These are phyloP conservation scores for Aristolochia contorta DNA, from an alignment of 164 flowering plant genomes.

Conservation along the genomic window DNA sequence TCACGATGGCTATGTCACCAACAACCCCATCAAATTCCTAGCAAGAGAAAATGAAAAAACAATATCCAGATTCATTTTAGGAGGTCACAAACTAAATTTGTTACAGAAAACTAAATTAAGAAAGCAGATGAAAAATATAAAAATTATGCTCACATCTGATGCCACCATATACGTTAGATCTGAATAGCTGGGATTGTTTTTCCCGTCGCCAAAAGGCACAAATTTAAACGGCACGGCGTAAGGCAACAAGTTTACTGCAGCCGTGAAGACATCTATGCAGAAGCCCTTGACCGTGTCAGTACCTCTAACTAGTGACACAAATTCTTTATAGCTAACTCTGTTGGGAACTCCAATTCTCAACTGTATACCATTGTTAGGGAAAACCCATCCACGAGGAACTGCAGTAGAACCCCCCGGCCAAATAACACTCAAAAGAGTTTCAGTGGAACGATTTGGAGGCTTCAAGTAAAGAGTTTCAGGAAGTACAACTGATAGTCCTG, in stretches of 20 bases:
- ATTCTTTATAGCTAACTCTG: constrained; percentile 48
- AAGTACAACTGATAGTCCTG: constrained; percentile 47
- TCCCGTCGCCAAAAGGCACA: constrained; percentile 62
- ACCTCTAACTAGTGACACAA: constrained; percentile 44
- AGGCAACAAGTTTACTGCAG: constrained; percentile 70
- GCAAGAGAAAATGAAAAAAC: background rate
- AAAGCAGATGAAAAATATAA: background rate
- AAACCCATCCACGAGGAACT: constrained; percentile 80
- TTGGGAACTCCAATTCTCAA: constrained; percentile 58
- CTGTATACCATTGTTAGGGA: constrained; percentile 50
- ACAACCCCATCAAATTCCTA: constrained; percentile 69
- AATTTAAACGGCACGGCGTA: constrained; percentile 69
- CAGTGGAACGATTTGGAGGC: constrained; percentile 48
- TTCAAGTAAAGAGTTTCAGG: constrained; percentile 54
- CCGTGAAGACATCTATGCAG: constrained; percentile 80
- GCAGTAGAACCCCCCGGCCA: constrained; percentile 61
- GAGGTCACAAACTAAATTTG: background rate
- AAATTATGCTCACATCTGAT: constrained; percentile 46
- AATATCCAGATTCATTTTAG: background rate
- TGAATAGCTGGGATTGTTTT: constrained; percentile 55
- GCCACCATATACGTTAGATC: constrained; percentile 51
- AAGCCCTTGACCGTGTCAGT: constrained; percentile 46
- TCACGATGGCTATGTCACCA: constrained; percentile 75
- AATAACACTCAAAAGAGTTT: constrained; percentile 31
- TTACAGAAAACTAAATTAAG: background rate